These are phyloP conservation scores for Madurella fahalii DNA, from an alignment of 2,329 filamentous ascomycete genomes.

Conservation along the genomic window DNA sequence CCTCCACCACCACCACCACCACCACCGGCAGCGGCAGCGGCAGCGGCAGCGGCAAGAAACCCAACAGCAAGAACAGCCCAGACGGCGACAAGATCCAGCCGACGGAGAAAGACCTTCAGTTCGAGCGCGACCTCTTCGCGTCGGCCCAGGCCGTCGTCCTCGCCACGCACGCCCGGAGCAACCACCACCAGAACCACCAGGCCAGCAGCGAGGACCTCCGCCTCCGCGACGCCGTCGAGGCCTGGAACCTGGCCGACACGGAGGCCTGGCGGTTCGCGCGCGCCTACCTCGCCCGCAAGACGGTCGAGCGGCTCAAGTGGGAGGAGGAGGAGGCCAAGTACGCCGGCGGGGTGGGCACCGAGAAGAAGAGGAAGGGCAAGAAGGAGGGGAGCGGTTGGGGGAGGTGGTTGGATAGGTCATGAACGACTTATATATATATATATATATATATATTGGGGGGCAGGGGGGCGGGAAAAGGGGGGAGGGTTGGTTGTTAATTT, in stretches of 20 bases:
- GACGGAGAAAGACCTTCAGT: constrained; percentile 45
- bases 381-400: background rate
- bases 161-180: constrained; percentile 43
- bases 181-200: constrained; percentile 37
- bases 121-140: constrained; percentile 47
- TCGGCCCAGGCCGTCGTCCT: constrained; percentile 40
- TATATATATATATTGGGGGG: too few relatives aligned
- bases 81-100: background rate
- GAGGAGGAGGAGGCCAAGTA: constrained; percentile 65
- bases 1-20: too few relatives aligned
- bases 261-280: constrained; percentile 74
- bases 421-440: too few relatives aligned
- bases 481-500: too few relatives aligned
- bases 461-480: too few relatives aligned
- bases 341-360: constrained; percentile 56
- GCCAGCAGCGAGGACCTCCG: constrained; percentile 31
- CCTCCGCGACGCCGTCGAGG: constrained; percentile 56
- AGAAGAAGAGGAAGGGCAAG: constrained; percentile 34
- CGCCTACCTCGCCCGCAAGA: constrained; percentile 60
- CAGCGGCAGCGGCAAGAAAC: too few relatives aligned
- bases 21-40: too few relatives aligned
- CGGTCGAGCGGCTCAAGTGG: constrained; percentile 63
- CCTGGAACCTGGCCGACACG: constrained; percentile 67
- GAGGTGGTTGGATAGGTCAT: background rate
- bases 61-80: background rate